These are phyloP conservation scores for Talaromyces sp. DNA, from an alignment of 2,329 filamentous ascomycete species.

Conservation along the genomic window DNA sequence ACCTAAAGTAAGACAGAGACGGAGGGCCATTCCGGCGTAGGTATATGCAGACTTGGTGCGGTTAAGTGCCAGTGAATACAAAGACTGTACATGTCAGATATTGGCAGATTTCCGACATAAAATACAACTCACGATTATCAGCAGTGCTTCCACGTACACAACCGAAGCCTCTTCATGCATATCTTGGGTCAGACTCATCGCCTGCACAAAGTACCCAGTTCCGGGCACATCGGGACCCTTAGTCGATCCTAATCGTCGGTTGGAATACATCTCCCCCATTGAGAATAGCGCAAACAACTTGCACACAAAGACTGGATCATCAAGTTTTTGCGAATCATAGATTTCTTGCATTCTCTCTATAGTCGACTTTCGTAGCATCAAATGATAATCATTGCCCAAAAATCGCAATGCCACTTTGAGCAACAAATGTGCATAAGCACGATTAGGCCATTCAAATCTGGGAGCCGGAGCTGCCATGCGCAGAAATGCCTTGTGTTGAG, in stretches of 20 bases:
- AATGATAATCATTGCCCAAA: slow-evolving; percentile 21
- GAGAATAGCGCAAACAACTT: slow-evolving; percentile 21
- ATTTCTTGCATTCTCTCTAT: slow-evolving; percentile 19
- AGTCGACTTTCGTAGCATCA: slow-evolving; percentile 20
- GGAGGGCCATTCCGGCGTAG: slow-evolving; percentile 19
- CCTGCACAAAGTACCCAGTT: slow-evolving; percentile 19
- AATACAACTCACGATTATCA: slow-evolving; percentile 11
- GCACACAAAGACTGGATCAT: slow-evolving; percentile 19
- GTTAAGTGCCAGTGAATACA: slow-evolving; percentile 18
- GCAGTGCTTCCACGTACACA: slow-evolving; percentile 18
- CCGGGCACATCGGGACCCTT: slow-evolving; percentile 17
- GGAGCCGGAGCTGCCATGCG: slow-evolving; percentile 13
- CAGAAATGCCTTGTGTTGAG: slow-evolving; percentile 16
- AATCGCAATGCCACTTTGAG: slow-evolving; percentile 22
- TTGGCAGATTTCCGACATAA: not conserved
- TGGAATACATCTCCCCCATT: slow-evolving; percentile 22
- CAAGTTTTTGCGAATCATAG: slow-evolving; percentile 15
- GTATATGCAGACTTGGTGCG: slow-evolving; percentile 19
- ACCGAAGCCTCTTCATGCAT: slow-evolving; percentile 19
- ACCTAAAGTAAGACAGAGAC: slow-evolving; percentile 18
- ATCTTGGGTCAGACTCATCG: slow-evolving; percentile 19
- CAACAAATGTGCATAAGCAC: slow-evolving; percentile 20
- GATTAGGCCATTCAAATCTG: slow-evolving; percentile 18
- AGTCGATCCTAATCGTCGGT: slow-evolving; percentile 16
- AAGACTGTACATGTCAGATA: slow-evolving; percentile 5